phyloP scores from a whole-genome alignment of 495 filamentous ascomycete genomes.

The Penicillium desertorum region DNA sequence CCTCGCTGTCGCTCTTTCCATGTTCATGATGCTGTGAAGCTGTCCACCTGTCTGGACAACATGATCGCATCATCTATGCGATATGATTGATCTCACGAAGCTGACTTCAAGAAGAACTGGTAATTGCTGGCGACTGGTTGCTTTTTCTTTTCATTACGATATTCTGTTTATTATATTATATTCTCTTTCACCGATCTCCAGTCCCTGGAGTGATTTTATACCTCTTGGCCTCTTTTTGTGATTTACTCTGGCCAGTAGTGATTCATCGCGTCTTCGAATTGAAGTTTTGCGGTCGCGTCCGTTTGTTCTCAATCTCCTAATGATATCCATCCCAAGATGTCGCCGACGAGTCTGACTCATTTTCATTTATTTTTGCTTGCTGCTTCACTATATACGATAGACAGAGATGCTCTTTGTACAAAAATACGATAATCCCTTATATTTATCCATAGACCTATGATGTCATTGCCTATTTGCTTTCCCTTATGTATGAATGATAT shows the following conservation, averaged over 20 bases:
- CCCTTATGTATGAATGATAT: too few relatives aligned
- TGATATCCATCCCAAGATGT: slow-evolving; percentile 1
- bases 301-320: slow-evolving; percentile 4
- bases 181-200: slow-evolving; percentile 1
- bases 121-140: neutral
- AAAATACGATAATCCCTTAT: neutral
- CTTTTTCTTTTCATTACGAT: slow-evolving; percentile 4
- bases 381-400: neutral
- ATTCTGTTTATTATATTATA: slow-evolving; percentile 11
- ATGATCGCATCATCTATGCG: slow-evolving; percentile 9
- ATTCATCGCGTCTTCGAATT: neutral
- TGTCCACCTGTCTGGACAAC: slow-evolving; percentile 1
- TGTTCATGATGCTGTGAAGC: slow-evolving; percentile 14
- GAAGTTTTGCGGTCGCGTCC: slow-evolving; percentile 1
- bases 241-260: slow-evolving; percentile 11
- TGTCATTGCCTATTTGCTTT: neutral
- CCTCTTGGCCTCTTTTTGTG: slow-evolving; percentile 11
- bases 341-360: neutral
- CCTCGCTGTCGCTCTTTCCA: slow-evolving; percentile 15
- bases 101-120: slow-evolving; percentile 6
- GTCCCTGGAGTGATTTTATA: slow-evolving; percentile 7
- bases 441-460: neutral
- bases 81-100: slow-evolving; percentile 14
- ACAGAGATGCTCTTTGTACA: neutral
- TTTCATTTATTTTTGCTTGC: neutral